Evolutionary conservation across 1,284 basidiomycete genomes (phyloP).

Genomic region (Boletus sp.): DNA sequence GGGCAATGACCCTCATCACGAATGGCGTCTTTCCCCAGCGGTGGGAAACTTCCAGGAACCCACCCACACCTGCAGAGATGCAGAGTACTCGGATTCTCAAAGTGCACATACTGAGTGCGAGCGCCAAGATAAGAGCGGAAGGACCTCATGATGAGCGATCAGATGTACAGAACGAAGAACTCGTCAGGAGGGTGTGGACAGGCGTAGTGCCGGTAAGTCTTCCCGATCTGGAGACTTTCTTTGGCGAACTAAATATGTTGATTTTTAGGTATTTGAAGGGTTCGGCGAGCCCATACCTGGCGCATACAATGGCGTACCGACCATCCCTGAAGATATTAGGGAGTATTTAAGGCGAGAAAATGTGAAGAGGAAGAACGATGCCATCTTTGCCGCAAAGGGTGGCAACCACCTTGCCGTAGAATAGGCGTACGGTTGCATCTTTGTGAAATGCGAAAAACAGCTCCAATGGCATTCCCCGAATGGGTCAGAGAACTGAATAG

Average conservation of each 20-base stretch:
- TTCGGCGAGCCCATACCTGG: conserved; percentile 26
- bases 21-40: conserved; percentile 23
- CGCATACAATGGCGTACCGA: conserved; percentile 19
- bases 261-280: conserved; percentile 24
- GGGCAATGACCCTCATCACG: conserved; percentile 25
- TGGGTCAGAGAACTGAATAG: background rate
- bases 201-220: conserved; percentile 25
- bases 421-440: background rate
- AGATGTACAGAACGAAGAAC: conserved; percentile 15
- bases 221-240: background rate
- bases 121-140: conserved; percentile 24
- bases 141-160: conserved; percentile 24
- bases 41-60: conserved; percentile 25
- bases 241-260: background rate
- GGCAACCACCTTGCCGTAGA: background rate
- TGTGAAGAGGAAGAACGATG: conserved; percentile 23
- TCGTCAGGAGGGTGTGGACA: conserved; percentile 24
- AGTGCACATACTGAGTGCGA: conserved; percentile 22
- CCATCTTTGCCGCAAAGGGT: conserved; percentile 18
- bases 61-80: conserved; percentile 24
- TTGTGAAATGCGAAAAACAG: background rate
- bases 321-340: conserved; percentile 22
- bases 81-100: conserved; percentile 26
- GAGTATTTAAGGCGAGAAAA: conserved; percentile 24
- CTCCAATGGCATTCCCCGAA: background rate